Evolutionary conservation across 495 filamentous ascomycete species (phyloP), one percentile per base, ranked within the genome.

Genomic region (Hyaloscypha bicolor): DNA sequence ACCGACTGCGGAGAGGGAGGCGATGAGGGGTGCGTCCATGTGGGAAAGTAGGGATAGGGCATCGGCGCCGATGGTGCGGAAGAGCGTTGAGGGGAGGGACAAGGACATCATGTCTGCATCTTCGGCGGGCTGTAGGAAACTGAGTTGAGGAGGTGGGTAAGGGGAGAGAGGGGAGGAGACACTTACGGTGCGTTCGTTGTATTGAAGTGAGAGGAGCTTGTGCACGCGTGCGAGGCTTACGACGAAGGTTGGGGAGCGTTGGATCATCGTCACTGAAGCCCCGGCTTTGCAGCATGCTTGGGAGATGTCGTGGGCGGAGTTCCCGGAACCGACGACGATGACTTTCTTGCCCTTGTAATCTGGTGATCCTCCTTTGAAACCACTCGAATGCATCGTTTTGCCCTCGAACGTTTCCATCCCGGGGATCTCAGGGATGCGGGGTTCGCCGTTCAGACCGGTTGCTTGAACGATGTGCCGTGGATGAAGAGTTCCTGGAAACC

Each of bases 371-470:
- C 12, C 35, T 89, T 87, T 69, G 81, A 86, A 19, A 68, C 64
- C 31, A 22, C n/a, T 45, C 29, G 61, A 21, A 21, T 63, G 61
- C 2, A 19, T 31, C 16, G 30, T 19, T 31, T 73, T 70, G 35
- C 83, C 82, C 60, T 73, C 70, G 77, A 89, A 89, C 11, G 67
- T 68, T 8, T 83, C 79, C 51, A 80, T 74, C 0, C 86, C 88
- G 22, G 78, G 76, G 72, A 90, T 84, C 1, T 64, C 63, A 3
- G 88, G 88, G 33, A 87, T 66, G 22, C 84, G 83, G 66, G 84
- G 84, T 76, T 90, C 84, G 1, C 88, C 88, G 1, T 82, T 82
- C 66, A 88, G 86, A 2, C 88, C 88, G 1, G 88, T 90, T 5
- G 84, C 85, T 68, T 86, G 83, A 65, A 90, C 77, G 22, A 91